A percentile compares a stretch with the other conserved stretches of the same genome.
Conservation (phyloP, 2,329 filamentous ascomycete genomes). For the Metarhizium humberi region DNA sequence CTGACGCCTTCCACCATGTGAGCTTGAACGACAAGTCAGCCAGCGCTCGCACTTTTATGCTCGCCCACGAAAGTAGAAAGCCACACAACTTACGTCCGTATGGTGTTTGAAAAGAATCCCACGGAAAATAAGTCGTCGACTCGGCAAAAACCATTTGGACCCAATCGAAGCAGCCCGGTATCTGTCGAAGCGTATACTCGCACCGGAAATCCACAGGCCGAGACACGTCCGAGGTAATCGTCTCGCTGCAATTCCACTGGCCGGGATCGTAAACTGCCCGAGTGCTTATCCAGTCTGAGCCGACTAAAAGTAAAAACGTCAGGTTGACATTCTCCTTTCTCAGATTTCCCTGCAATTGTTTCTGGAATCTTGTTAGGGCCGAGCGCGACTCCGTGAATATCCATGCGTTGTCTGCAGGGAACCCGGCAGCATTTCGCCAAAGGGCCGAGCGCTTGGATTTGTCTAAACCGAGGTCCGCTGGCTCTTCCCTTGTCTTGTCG, state of each 20-base stretch:
- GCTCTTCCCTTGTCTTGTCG: slow-evolving; percentile 12
- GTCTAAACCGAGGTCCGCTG: slow-evolving; percentile 8
- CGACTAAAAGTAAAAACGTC: slow-evolving; percentile 15
- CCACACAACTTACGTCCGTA: background rate
- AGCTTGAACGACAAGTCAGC: background rate
- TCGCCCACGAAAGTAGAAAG: too few species aligned
- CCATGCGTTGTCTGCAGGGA: slow-evolving; percentile 16
- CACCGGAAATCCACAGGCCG: slow-evolving; percentile 16
- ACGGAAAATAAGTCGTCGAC: too few species aligned
- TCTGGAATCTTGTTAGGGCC: slow-evolving; percentile 10
- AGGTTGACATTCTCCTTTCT: slow-evolving; percentile 9
- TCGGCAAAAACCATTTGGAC: background rate
- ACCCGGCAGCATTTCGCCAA: slow-evolving; percentile 12
- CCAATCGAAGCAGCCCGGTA: slow-evolving; percentile 13
- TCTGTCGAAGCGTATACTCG: slow-evolving; percentile 13
- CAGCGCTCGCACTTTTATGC: too few species aligned
- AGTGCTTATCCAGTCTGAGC: slow-evolving; percentile 14
- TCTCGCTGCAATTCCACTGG: slow-evolving; percentile 15
- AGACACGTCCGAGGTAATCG: slow-evolving; percentile 16
- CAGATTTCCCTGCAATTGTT: slow-evolving; percentile 4
- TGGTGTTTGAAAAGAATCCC: background rate
- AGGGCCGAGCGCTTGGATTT: slow-evolving; percentile 14
- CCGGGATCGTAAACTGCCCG: slow-evolving; percentile 6
- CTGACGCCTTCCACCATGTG: background rate
- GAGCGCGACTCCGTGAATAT: slow-evolving; percentile 12